Evolutionary conservation across 345 rosid genomes (phyloP).

Genomic region (Acer saccharum): DNA sequence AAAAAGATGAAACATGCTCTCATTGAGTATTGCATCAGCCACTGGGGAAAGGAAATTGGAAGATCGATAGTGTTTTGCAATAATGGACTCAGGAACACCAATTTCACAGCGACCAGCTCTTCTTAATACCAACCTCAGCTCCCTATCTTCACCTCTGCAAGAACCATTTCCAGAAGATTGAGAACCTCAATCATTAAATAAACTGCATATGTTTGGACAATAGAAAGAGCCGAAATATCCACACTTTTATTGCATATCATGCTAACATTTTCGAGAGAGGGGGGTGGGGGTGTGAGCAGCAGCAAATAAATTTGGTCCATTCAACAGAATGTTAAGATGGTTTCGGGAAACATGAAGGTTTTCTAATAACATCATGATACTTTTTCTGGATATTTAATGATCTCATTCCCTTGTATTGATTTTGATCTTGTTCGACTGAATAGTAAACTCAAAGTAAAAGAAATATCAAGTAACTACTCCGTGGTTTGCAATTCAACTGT

Average conservation of each 20-base stretch:
- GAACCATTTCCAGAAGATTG: background rate
- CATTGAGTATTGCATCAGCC: slow-evolving; percentile 65
- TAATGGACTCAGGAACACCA: slow-evolving; percentile 68
- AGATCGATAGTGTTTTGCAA: slow-evolving; percentile 50
- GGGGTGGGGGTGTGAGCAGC: too few relatives aligned
- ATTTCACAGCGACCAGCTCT: slow-evolving; percentile 65
- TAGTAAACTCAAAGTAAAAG: too few relatives aligned
- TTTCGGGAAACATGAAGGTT: too few relatives aligned
- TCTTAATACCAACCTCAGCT: slow-evolving; percentile 82
- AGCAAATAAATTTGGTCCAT: too few relatives aligned
- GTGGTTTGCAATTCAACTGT: too few relatives aligned
- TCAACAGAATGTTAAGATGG: too few relatives aligned
- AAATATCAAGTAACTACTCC: too few relatives aligned
- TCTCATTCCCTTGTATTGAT: too few relatives aligned
- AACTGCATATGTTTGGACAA: background rate
- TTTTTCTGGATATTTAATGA: too few relatives aligned
- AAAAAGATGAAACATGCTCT: slow-evolving; percentile 66
- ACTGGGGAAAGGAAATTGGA: slow-evolving; percentile 58
- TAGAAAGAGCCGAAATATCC: background rate
- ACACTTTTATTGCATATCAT: background rate
- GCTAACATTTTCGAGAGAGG: background rate
- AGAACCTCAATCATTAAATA: background rate
- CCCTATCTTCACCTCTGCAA: slow-evolving; percentile 73
- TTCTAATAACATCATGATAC: too few relatives aligned
- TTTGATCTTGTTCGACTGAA: too few relatives aligned